Conservation (phyloP, 257 asterid genomes). For the Catharanthus roseus region DNA sequence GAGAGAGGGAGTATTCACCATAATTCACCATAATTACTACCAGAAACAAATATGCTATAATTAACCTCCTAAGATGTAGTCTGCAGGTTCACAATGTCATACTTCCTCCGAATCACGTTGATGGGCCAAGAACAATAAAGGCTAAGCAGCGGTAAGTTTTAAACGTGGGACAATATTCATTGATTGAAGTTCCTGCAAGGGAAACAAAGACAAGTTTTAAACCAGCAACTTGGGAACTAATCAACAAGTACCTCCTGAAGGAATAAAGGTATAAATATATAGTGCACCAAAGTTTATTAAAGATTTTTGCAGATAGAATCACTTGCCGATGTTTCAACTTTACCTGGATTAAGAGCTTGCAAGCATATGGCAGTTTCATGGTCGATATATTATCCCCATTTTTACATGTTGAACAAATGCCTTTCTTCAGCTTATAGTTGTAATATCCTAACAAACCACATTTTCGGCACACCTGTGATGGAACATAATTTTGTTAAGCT, state of each 20-base stretch:
- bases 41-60: too few relatives aligned
- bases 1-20: too few relatives aligned
- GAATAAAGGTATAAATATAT: too few relatives aligned
- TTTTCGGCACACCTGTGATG: slow-evolving; percentile 70
- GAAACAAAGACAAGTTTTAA: background rate
- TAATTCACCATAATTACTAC: too few relatives aligned
- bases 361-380: slow-evolving; percentile 97
- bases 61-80: too few relatives aligned
- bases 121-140: background rate
- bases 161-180: slow-evolving; percentile 43
- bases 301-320: background rate
- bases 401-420: slow-evolving; percentile 79
- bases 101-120: background rate
- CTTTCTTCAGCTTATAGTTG: slow-evolving; percentile 58
- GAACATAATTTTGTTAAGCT: background rate
- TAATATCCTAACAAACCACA: slow-evolving; percentile 94
- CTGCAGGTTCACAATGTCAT: background rate
- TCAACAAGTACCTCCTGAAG: background rate
- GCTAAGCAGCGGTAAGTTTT: slow-evolving; percentile 30
- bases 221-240: background rate
- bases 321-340: too few relatives aligned
- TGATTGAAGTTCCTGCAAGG: slow-evolving; percentile 39
- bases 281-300: background rate
- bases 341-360: slow-evolving; percentile 98
- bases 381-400: slow-evolving; percentile 82